Evolutionary conservation across 352 stramenopile genomes (phyloP), one percentile per base, ranked within the genome.

Genomic region (Phytophthora agathidicida): DNA sequence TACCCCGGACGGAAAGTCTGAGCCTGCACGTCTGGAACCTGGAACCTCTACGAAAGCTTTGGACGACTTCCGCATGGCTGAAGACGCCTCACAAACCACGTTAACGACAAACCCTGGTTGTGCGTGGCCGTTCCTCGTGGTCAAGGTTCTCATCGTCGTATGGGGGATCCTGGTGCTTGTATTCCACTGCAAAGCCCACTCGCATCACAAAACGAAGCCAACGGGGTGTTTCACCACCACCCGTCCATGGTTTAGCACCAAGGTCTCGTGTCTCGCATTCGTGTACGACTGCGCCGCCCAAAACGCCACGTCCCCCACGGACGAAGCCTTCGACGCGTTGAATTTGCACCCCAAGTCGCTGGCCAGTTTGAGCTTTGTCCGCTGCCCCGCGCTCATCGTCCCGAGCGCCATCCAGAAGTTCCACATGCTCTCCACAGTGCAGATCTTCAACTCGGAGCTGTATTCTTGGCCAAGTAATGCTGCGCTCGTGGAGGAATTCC

Each of bases 191-290:
- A 52, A 59, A 28, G 60, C 60, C 23, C 52, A 59, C 19, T 54
- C 45, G 6, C 23, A 49, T 16, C 52, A 58, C 52, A 68, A 64
- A 27, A 54, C 24, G 1, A 39, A 23, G 10, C 60, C 53, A n/a
- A 30, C 30, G 7, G 60, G 60, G 1, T 68, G 60, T 32, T 58
- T 65, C 45, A 35, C 19, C 2, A 26, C 46, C 3, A 68, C 60
- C 11, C 60, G 32, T 1, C 60, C 60, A 19, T 68, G 60, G 60
- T 58, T 68, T 32, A 64, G 31, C 38, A 37, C 60, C 20, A 68
- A 68, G 7, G 47, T 53, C 5, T 56, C 60, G 32, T 68, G 60
- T 4, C 28, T 68, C 30, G 47, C 44, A 6, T 62, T 68, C 32
- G 52, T 58, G 2, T 68, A 51, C 33, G 44, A 68, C 33, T 68